Evolutionary conservation across 2,329 filamentous ascomycete species (phyloP).

Genomic region (Rugonectria rugulosa): DNA sequence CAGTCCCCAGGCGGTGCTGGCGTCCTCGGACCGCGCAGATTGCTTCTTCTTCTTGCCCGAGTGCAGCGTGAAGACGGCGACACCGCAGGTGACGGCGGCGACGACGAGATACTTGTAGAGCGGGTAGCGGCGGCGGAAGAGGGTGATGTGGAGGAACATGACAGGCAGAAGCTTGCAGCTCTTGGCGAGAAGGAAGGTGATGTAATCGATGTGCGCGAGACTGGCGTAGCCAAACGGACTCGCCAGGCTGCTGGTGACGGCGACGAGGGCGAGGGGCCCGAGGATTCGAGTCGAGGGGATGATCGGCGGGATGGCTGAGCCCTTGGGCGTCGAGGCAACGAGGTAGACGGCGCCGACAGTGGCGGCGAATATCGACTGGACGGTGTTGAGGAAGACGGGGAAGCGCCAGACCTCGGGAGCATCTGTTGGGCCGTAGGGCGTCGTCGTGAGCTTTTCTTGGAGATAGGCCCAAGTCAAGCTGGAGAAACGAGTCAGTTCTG

Average conservation of each 20-base stretch:
- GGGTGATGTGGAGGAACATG: constrained; percentile 93
- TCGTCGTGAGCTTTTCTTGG: constrained; percentile 97
- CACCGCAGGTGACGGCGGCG: constrained; percentile 86
- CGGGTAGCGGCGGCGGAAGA: constrained; percentile 89
- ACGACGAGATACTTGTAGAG: constrained; percentile 97
- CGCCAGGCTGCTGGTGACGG: constrained; percentile 85
- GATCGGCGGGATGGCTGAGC: constrained; percentile 62
- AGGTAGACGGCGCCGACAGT: constrained; percentile 85
- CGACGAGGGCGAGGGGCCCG: constrained; percentile 81
- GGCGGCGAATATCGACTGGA: constrained; percentile 90
- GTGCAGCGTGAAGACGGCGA: constrained; percentile 94
- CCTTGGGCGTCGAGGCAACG: constrained; percentile 63
- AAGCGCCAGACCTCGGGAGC: constrained; percentile 85
- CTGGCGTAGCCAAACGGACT: constrained; percentile 96
- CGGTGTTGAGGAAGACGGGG: constrained; percentile 93
- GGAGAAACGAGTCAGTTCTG: too few relatives aligned
- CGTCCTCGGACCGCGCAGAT: constrained; percentile 53
- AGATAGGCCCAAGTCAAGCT: constrained; percentile 95
- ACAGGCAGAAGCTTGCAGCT: constrained; percentile 98
- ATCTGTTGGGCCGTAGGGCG: constrained; percentile 73
- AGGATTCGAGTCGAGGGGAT: constrained; percentile 82
- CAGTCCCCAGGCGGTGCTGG: constrained; percentile 79
- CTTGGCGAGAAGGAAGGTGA: constrained; percentile 97
- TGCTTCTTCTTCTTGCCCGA: constrained; percentile 66
- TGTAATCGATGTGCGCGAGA: constrained; percentile 94